These are phyloP conservation scores for Aspergillus cavernicola DNA, from an alignment of 495 filamentous ascomycete species.

Conservation along the genomic window DNA sequence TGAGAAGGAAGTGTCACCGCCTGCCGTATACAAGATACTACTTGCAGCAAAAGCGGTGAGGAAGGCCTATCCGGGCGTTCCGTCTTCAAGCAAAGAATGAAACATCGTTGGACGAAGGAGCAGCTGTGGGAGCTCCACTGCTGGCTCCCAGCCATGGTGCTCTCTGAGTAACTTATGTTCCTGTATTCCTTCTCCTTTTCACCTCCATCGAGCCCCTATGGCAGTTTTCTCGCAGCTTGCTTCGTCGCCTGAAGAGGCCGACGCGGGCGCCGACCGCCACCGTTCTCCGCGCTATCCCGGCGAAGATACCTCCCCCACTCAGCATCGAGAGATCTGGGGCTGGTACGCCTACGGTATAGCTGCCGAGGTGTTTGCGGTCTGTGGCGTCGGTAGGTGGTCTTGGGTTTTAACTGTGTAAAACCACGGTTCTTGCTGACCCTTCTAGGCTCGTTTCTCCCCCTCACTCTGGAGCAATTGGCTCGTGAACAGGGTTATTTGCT, in stretches of 20 bases:
- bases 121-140: slow-evolving; percentile 12
- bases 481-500: slow-evolving; percentile 75
- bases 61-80: slow-evolving; percentile 10
- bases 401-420: neutral
- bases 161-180: neutral
- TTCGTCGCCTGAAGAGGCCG: slow-evolving; percentile 20
- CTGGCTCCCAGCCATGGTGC: slow-evolving; percentile 7
- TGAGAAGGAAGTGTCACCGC: neutral
- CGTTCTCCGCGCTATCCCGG: slow-evolving; percentile 58
- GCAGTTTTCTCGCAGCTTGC: slow-evolving; percentile 14
- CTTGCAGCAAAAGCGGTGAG: neutral
- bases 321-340: slow-evolving; percentile 71
- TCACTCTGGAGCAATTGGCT: slow-evolving; percentile 82
- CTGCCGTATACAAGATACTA: neutral
- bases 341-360: slow-evolving; percentile 93
- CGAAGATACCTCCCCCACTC: slow-evolving; percentile 81
- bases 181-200: neutral
- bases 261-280: slow-evolving; percentile 14
- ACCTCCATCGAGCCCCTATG: slow-evolving; percentile 14
- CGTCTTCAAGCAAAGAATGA: slow-evolving; percentile 6
- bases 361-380: slow-evolving; percentile 89
- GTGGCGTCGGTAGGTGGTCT: slow-evolving; percentile 53
- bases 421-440: neutral
- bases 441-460: slow-evolving; percentile 80
- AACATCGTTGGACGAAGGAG: slow-evolving; percentile 1